A percentile compares a stretch with the other conserved stretches of the same genome.
These are phyloP conservation scores for Handroanthus guayacan DNA, from an alignment of 257 asterid species.

Conservation along the genomic window DNA sequence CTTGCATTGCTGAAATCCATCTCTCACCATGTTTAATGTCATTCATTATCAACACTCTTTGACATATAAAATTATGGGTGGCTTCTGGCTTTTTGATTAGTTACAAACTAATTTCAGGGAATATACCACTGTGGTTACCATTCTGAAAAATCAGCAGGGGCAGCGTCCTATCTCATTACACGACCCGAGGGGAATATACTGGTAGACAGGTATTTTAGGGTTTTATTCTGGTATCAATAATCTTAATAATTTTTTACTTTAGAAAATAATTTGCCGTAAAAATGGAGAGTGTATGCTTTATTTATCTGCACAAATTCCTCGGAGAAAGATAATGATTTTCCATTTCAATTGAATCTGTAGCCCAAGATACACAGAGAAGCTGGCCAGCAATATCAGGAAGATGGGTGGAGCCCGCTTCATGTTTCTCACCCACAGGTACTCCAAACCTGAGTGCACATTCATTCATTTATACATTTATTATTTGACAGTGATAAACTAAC, in stretches of 20 bases:
- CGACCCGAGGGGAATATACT: slow-evolving; percentile 78
- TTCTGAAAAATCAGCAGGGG: slow-evolving; percentile 77
- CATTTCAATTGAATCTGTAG: slow-evolving; percentile 48
- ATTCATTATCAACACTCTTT: background rate
- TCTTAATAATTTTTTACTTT: background rate
- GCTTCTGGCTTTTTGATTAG: slow-evolving; percentile 18
- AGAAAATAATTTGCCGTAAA: background rate
- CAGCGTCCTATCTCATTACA: slow-evolving; percentile 64
- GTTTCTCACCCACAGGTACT: slow-evolving; percentile 80
- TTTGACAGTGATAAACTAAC: slow-evolving; percentile 27
- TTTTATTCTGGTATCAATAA: slow-evolving; percentile 6
- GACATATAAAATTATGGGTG: slow-evolving; percentile 11
- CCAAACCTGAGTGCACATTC: slow-evolving; percentile 1
- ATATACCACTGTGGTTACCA: slow-evolving; percentile 81
- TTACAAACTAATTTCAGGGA: slow-evolving; percentile 51
- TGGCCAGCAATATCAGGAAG: slow-evolving; percentile 59
- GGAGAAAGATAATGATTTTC: background rate
- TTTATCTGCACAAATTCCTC: background rate
- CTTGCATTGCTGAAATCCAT: background rate
- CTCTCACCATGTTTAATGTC: background rate
- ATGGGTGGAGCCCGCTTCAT: slow-evolving; percentile 78
- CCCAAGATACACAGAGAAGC: slow-evolving; percentile 61
- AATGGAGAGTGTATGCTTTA: background rate
- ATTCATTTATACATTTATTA: slow-evolving; percentile 21
- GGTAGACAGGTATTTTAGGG: slow-evolving; percentile 60